Evolutionary conservation across 352 stramenopile species (phyloP).

Genomic region (Pythium catenulatum): DNA sequence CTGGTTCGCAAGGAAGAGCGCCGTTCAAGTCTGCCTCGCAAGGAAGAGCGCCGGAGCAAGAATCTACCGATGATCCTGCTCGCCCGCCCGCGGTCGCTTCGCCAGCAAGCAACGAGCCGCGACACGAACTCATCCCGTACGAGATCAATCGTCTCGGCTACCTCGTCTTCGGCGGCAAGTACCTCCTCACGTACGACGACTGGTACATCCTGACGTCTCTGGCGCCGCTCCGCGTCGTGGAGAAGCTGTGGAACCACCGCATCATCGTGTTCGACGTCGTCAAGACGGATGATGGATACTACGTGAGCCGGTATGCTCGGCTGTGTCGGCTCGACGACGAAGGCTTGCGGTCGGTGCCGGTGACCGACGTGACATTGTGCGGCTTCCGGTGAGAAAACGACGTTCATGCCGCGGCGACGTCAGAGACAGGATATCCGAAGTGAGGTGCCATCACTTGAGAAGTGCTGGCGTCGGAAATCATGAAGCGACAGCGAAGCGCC

Average conservation of each 20-base stretch:
- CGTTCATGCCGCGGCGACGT: too few species aligned
- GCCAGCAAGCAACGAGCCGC: background rate
- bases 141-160: constrained; percentile 45
- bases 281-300: background rate
- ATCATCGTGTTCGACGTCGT: constrained; percentile 50
- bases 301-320: background rate
- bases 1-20: too few species aligned
- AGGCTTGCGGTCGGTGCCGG: background rate
- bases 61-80: too few species aligned
- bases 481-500: too few species aligned
- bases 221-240: constrained; percentile 32
- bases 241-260: constrained; percentile 51
- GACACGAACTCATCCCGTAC: constrained; percentile 25
- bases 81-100: too few species aligned
- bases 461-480: too few species aligned
- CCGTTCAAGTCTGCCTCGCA: too few species aligned
- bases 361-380: background rate
- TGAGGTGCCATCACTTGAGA: too few species aligned
- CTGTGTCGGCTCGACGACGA: constrained; percentile 33
- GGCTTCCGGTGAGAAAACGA: background rate
- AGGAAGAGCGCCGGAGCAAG: too few species aligned
- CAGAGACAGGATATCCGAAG: too few species aligned
- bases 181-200: constrained; percentile 54
- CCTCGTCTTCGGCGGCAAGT: constrained; percentile 42
- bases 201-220: constrained; percentile 53